Conservation (phyloP, 1,284 basidiomycete species). For the Leccinum proximum region DNA sequence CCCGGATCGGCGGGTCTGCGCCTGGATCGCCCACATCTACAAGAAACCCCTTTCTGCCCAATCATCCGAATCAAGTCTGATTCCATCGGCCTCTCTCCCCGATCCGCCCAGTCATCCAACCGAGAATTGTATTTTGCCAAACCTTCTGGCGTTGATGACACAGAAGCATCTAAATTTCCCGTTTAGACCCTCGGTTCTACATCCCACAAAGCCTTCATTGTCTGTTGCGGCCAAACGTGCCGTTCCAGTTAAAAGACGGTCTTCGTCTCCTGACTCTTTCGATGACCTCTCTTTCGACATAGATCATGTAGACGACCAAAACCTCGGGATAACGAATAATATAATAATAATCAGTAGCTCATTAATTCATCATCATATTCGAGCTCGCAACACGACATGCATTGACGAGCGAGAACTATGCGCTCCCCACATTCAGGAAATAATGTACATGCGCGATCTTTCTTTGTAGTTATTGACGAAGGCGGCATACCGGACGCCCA, state of each 20-base stretch:
- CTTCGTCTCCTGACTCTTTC: conserved; percentile 19
- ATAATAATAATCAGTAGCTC: too few species aligned
- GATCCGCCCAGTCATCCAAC: conserved; percentile 1
- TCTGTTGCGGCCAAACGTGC: background rate
- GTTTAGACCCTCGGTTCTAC: conserved; percentile 1
- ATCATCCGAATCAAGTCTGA: conserved; percentile 3
- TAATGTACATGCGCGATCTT: background rate
- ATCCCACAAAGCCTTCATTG: background rate
- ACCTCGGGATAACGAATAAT: too few species aligned
- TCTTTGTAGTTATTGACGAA: background rate
- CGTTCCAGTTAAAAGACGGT: background rate
- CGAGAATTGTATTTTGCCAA: conserved; percentile 10
- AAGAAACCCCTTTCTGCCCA: conserved; percentile 3
- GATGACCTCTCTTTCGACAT: conserved; percentile 20
- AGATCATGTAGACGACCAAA: too few species aligned
- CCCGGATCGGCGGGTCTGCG: too few species aligned
- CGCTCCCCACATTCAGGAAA: background rate
- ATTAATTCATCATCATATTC: background rate
- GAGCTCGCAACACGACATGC: background rate
- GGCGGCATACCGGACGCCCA: background rate
- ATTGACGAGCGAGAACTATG: background rate
- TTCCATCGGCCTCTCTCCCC: conserved; percentile 31
- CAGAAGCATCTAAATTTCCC: background rate
- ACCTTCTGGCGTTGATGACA: conserved; percentile 14
- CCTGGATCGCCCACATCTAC: too few species aligned